phyloP scores from a whole-genome alignment of 2,329 filamentous ascomycete genomes.

The Nemania sp. region DNA sequence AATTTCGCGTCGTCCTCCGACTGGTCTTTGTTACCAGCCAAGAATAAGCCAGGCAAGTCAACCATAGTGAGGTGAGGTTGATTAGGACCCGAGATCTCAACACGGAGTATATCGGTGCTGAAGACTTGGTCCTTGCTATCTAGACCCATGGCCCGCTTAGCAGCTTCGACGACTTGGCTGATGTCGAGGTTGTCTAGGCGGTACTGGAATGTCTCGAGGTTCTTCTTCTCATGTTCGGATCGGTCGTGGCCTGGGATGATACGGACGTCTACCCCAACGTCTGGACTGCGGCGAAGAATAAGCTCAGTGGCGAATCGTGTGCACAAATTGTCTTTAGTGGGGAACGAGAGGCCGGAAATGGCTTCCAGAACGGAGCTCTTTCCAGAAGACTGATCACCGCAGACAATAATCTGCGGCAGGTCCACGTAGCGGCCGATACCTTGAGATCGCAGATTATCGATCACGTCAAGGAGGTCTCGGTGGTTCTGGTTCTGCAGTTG shows the following conservation, averaged over 20 bases:
- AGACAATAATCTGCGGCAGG: slow-evolving; percentile 50
- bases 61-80: slow-evolving; percentile 59
- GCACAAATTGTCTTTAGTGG: slow-evolving; percentile 59
- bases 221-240: slow-evolving; percentile 33
- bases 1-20: slow-evolving; percentile 47
- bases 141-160: slow-evolving; percentile 37
- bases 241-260: slow-evolving; percentile 42
- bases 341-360: slow-evolving; percentile 63
- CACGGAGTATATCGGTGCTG: slow-evolving; percentile 49
- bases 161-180: slow-evolving; percentile 41
- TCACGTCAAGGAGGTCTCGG: slow-evolving; percentile 42
- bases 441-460: slow-evolving; percentile 44
- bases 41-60: slow-evolving; percentile 61
- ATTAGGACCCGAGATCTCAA: slow-evolving; percentile 51
- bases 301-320: slow-evolving; percentile 66
- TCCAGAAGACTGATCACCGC: slow-evolving; percentile 42
- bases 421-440: slow-evolving; percentile 44
- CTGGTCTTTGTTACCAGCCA: slow-evolving; percentile 49
- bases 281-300: slow-evolving; percentile 35
- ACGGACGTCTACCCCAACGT: slow-evolving; percentile 31
- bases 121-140: slow-evolving; percentile 40
- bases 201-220: slow-evolving; percentile 21
- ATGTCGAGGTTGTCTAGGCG: slow-evolving; percentile 32
- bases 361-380: slow-evolving; percentile 63
- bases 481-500: slow-evolving; percentile 8